Base-by-base conservation (phyloP, 75 land plant species). In the Picea sitchensis region DNA sequence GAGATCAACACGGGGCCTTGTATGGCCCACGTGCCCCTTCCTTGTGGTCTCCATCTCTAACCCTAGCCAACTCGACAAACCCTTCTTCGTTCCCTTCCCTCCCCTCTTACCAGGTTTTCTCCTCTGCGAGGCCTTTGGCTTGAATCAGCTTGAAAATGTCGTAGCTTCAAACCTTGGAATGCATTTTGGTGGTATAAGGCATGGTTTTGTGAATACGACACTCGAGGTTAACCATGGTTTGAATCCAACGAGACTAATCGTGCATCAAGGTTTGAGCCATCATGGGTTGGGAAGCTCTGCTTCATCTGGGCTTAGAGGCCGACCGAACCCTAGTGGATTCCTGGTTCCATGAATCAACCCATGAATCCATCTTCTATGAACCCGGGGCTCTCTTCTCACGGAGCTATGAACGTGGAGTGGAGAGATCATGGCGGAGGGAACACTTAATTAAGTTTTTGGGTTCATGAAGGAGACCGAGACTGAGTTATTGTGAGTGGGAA, bases 251-350 rank as follows among this genome's bases (percentile, higher is more conserved):
- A 51, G 84, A 78, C n/a, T 73, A 60, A 13, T 57, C 83, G 69
- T 81, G 1, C 69, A 65, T 5, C 80, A 79, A 5, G 79, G 73
- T 63, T 80, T 73, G 61, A 83, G 82, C 68, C 78, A 79, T 58
- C 87, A 82, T 13, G 84, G 83, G 23, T 18, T 85, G 60, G 77
- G 81, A 7, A 58, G 75, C 26, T 77, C 64, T 7, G 79, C 9
- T 73, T 84, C 1, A 61, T 81, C 23, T 65, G 81, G 79, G 83
- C 84, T 65, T 77, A 81, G 21, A 26, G 18, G 73, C 79, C 76
- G 44, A 14, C 13, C 58, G 14, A 56, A 51, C 30, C 59, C 58
- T 67, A 83, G 86, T 1, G 82, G 82, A 83, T 81, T 11, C 32
- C 75, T 20, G 84, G 74, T 36, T 41, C 26, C 26, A 26, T 26